Evolutionary conservation across 495 filamentous ascomycete species (phyloP), one percentile per base, ranked within the genome.

Genomic region (Parathielavia hyrcaniae): DNA sequence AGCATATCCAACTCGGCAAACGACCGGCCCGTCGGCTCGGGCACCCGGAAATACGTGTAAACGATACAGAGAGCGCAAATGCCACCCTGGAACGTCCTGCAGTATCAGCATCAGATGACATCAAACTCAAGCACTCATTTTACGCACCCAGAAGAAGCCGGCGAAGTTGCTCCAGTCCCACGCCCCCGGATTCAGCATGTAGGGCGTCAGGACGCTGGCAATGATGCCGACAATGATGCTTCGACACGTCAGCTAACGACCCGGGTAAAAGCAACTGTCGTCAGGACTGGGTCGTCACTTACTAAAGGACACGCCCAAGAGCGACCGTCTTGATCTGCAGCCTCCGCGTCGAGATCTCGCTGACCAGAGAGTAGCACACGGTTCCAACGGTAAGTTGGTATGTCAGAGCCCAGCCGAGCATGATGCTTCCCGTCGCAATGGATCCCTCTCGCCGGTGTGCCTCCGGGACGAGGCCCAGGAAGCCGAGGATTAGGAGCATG

Each of bases 351-450:
- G 86, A 86, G 6, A 90, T 69, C 64, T 91, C 88, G 8, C 84
- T 81, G 12, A 91, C 87, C 20, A 92, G 77, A 0, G 85, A 88
- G 67, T 89, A 92, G 64, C 84, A 86, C 20, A 92, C 85, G 0
- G 87, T 89, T 1, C 88, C 88, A 35, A 92, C 86, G 0, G 86
- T 85, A 20, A 85, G 72, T 61, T 90, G 84, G 69, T 92, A 92
- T 58, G 85, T 81, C 36, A 89, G 69, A 1, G 86, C 84, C 81
- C 84, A 92, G 62, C 84, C 61, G 34, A 91, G 67, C 78, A 91
- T 82, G 66, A 90, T 83, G 47, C 79, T 78, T 20, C 86, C 87
- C 0, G 83, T 87, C 9, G 84, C 87, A 55, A 87, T 79, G 13
- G 83, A 83, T 0, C 75, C 79, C 49, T 81, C 71, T 35, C 75